Evolutionary conservation across 768 basidiomycete species (phyloP).

Genomic region (Agrocybe pediades): DNA sequence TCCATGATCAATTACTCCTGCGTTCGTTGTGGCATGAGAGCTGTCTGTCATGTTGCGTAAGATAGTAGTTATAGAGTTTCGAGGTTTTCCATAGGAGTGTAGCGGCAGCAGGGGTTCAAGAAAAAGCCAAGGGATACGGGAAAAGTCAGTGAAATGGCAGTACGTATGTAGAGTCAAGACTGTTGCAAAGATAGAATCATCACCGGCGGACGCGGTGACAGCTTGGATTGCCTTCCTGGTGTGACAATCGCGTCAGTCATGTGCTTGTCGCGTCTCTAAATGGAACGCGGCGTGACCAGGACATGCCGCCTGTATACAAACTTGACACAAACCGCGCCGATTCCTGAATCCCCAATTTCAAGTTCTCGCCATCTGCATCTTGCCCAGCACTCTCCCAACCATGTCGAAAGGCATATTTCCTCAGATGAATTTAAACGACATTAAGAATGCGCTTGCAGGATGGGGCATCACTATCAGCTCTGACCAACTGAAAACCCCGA

Average conservation of each 20-base stretch:
- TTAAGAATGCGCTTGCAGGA: conserved; percentile 61
- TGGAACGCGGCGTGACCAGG: neutral
- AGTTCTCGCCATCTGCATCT: neutral
- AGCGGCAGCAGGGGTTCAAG: neutral
- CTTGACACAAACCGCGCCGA: neutral
- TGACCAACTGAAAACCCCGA: conserved; percentile 69
- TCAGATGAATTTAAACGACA: conserved; percentile 63
- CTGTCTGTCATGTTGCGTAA: neutral
- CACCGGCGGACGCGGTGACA: neutral
- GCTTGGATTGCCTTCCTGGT: no score
- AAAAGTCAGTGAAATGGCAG: neutral
- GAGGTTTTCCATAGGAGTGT: neutral
- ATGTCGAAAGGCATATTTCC: conserved; percentile 63
- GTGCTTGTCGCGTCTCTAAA: conserved; percentile 18
- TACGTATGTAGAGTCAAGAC: neutral
- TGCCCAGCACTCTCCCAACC: conserved; percentile 3
- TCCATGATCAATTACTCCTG: neutral
- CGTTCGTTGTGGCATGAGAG: neutral
- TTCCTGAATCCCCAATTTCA: neutral
- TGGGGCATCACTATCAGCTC: conserved; percentile 71
- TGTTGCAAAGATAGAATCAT: neutral
- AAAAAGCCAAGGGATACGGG: no score
- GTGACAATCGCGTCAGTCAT: conserved; percentile 30
- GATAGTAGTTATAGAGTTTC: neutral
- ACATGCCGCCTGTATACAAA: neutral